Base-by-base conservation (phyloP, 192 early-diverging fungal genomes). In the Coemansia sp. region DNA sequence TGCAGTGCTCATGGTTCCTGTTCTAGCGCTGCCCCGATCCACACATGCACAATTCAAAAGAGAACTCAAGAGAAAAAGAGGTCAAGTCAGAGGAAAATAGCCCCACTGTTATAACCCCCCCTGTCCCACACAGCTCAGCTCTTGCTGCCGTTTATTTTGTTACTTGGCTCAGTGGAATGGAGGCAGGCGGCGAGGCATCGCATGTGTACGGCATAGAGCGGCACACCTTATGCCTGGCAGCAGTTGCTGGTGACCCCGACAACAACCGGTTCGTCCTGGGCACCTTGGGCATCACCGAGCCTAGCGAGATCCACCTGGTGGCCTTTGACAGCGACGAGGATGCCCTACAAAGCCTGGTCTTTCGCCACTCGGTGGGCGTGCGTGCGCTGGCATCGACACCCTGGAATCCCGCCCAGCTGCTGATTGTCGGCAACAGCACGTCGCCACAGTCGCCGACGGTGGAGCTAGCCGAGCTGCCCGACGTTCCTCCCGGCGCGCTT, bases 171-270 rank as follows among this genome's bases (percentile, higher is more conserved):
- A 4, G 4, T 4, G 16, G 14, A 42, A 70, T 70, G 67, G 54
- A 50, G 13, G 49, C 47, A 5, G 23, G 30, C 18, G 51, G 38
- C 7, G 50, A 51, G 13, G 57, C 67, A 0, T 70, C 67, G 27
- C 47, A 71, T 21, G 67, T 71, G 10, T 71, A 71, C 40, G 67
- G 67, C 20, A 71, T 71, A 27, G 67, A 71, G 27, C 67, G 61
- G 18, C 67, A 64, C 44, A 71, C 67, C 12, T 44, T 71, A 4
- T 64, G 67, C 7, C 49, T 71, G 14, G 39, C 60, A 1, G 12
- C 67, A 10, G 31, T 71, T 2, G 21, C 34, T 17, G 37, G 38
- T 29, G 38, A 51, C 30, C 21, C 46, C 1, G 3, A 12, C 11
- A 39, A 31, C 17, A 64, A 52, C 37, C 60, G 55, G 6, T 70